Evolutionary conservation across 2,329 filamentous ascomycete species (phyloP).

Genomic region (Xylaria sp.): DNA sequence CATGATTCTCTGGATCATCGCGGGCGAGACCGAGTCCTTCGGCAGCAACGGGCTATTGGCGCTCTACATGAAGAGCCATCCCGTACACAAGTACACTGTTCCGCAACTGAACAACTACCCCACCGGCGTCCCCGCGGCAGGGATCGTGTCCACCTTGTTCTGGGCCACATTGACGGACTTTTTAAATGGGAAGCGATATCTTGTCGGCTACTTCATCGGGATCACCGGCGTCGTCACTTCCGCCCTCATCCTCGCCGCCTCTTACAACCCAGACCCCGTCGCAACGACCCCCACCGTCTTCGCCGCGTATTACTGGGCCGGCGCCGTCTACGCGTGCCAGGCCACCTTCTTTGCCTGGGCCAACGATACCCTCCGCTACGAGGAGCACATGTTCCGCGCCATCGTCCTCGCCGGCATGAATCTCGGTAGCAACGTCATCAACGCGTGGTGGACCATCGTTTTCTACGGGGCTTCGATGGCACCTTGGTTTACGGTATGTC

Average conservation of each 20-base stretch:
- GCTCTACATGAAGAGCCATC: slow-evolving; percentile 62
- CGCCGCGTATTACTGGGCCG: slow-evolving; percentile 75
- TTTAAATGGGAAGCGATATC: slow-evolving; percentile 68
- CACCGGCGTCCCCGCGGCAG: slow-evolving; percentile 64
- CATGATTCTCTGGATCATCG: slow-evolving; percentile 73
- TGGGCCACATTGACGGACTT: slow-evolving; percentile 76
- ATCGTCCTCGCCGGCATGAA: slow-evolving; percentile 80
- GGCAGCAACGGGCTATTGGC: slow-evolving; percentile 68
- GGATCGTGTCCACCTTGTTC: slow-evolving; percentile 70
- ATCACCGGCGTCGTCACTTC: slow-evolving; percentile 71
- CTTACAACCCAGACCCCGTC: slow-evolving; percentile 52
- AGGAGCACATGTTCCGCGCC: slow-evolving; percentile 70
- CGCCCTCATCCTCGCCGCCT: slow-evolving; percentile 67
- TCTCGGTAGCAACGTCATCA: slow-evolving; percentile 72
- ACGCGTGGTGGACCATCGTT: slow-evolving; percentile 78
- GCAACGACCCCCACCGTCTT: slow-evolving; percentile 65
- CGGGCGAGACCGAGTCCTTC: slow-evolving; percentile 77
- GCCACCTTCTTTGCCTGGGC: slow-evolving; percentile 81
- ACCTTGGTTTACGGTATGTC: slow-evolving; percentile 67
- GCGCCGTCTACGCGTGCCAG: slow-evolving; percentile 76
- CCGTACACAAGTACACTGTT: slow-evolving; percentile 55
- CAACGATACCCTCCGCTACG: slow-evolving; percentile 73
- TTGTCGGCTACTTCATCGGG: slow-evolving; percentile 74
- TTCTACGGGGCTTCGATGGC: slow-evolving; percentile 76
- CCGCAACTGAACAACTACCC: slow-evolving; percentile 67